Evolutionary conservation across 192 early-diverging fungal genomes (phyloP), one percentile per base, ranked within the genome.

Genomic region (Coemansia sp.): DNA sequence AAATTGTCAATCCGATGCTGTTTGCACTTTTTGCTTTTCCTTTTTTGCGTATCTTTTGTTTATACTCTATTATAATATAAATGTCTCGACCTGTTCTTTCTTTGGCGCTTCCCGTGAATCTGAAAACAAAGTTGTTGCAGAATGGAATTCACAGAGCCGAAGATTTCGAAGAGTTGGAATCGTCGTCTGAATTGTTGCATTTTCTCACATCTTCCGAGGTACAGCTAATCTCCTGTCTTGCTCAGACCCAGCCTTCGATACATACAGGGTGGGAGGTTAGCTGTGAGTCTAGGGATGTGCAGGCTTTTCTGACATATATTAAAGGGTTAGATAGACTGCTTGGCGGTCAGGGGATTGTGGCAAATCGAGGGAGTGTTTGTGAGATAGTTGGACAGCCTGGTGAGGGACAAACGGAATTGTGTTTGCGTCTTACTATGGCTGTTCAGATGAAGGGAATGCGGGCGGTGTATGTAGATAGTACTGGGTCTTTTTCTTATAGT

Each of bases 311-410:
- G 52, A 55, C 52, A 2, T 7, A 8, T 31, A 7, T 31, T 10
- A 20, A 14, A 8, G 52, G 11, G 8, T 3, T 55, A 29, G 52
- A 55, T 10, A 30, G 10, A 8, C 28, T 55, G 22, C 30, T 55
- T 3, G 52, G 52, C 0, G 28, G 22, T 3, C 22, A 55, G 52
- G 52, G 52, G 22, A 14, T 55, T 1, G 52, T 28, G 7, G 42
- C 12, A 2, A 11, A 14, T 12, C 8, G 8, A 5, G 52, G 28
- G 4, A 25, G 29, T 11, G 52, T 55, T 14, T 55, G 52, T 28
- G 52, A 55, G 52, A 25, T 55, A 55, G 22, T 55, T 3, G 52
- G 52, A 8, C 52, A 55, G 52, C 52, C 52, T 30, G 52, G 52
- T 5, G 52, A 25, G 11, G 52, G 52, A 8, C 52, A 55, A 12